Base-by-base conservation (phyloP, 225 moss, liverwort and hornwort species). In the Sphagnum tenellum region DNA sequence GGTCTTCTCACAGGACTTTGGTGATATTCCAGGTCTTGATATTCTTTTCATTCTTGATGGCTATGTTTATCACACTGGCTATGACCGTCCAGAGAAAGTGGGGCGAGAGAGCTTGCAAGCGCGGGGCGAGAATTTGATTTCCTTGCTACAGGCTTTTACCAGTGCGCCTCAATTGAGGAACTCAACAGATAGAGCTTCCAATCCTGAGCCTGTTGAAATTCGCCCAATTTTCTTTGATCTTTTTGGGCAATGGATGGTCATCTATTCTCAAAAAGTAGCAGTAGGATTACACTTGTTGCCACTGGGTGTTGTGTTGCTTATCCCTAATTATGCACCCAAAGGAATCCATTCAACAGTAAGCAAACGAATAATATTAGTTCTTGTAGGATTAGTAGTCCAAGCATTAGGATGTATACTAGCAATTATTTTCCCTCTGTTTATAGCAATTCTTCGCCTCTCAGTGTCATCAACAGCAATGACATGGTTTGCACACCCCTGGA, bases 401-500 rank as follows among this genome's bases (percentile, higher is more conserved):
- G 76, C 77, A 44, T 57, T 66, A 6, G 84, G 83, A 63, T 49
- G 78, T 44, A 48, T 75, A 0, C 72, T 92, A 52, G 86, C 82
- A 67, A 64, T 90, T 44, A 47, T 89, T 63, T 76, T 98, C 60
- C 96, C 96, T 44, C 12, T 83, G 62, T 69, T 67, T 55, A 80
- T 98, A 57, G 92, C 88, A 46, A 80, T 98, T 61, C 55, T 81
- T 63, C 88, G 89, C 58, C 82, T 98, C 67, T 82, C 87, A 9
- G 85, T 84, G 10, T 88, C 92, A 44, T 89, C 76, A 59, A 75
- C 88, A 51, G 96, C 96, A 59, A 71, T 98, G 68, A 89, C 96
- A 5, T 98, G 96, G 95, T 98, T 98, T 79, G 84, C 92, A 10
- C 78, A 82, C 66, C 92, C 88, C 8, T 98, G 92, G 96, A 89